Evolutionary conservation across 768 basidiomycete species (phyloP).

Genomic region (Mrakia blollopis): DNA sequence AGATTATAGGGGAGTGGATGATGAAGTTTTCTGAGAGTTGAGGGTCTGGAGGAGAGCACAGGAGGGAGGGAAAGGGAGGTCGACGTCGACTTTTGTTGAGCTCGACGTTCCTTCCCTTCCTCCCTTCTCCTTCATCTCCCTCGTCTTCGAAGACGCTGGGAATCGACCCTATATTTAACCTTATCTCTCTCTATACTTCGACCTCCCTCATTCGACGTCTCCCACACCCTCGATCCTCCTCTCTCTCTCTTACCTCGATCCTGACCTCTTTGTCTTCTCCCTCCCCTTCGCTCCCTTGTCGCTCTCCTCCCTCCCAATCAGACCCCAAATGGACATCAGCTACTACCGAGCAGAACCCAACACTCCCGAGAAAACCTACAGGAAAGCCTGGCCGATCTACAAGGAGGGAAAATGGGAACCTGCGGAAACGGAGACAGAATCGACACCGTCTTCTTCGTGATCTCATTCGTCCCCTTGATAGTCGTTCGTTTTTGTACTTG

Average conservation of each 20-base stretch:
- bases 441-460: background rate
- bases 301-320: background rate
- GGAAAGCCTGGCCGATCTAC: conserved; percentile 16
- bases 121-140: background rate
- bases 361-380: background rate
- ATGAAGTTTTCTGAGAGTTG: no score
- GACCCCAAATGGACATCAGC: background rate
- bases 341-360: conserved; percentile 14
- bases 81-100: background rate
- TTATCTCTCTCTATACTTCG: background rate
- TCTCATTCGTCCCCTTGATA: no score
- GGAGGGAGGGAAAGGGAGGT: background rate
- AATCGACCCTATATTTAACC: background rate
- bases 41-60: background rate
- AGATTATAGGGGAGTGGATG: background rate
- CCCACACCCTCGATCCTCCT: no score
- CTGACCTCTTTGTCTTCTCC: background rate
- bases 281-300: background rate
- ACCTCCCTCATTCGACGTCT: background rate
- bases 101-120: background rate
- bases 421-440: background rate
- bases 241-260: no score
- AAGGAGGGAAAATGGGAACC: background rate
- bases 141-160: background rate
- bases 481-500: no score